These are phyloP conservation scores for Prunus fruticosa DNA, from an alignment of 306 rosid species.

Conservation along the genomic window DNA sequence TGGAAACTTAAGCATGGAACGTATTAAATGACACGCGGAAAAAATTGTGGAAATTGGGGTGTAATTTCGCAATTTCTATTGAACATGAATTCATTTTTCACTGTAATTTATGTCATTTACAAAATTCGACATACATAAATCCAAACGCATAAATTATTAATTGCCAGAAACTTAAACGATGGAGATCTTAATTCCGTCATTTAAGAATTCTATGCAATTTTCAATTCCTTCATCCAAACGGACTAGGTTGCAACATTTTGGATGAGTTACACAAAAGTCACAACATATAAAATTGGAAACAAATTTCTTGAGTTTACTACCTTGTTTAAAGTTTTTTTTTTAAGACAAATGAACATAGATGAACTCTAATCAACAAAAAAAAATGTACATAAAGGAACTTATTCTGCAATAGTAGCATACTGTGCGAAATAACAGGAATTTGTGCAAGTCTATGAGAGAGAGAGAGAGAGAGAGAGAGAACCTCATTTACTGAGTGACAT, in stretches of 20 bases:
- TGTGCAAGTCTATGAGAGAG: background rate
- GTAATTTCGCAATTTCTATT: no score
- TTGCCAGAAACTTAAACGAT: no score
- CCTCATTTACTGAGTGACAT: conserved; percentile 92
- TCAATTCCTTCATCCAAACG: no score
- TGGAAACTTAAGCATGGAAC: no score
- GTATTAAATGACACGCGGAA: no score
- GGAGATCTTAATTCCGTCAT: no score
- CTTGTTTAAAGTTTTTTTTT: background rate
- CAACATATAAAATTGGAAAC: conserved; percentile 1
- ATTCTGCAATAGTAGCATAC: background rate
- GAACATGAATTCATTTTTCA: no score
- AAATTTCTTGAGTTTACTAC: background rate
- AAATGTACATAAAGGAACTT: background rate
- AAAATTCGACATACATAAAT: no score
- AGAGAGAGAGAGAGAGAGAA: conserved; percentile 35
- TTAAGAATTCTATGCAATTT: no score
- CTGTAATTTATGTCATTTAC: no score
- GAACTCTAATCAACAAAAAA: background rate
- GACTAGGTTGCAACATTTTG: background rate
- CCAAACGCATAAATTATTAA: no score
- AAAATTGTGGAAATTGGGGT: no score
- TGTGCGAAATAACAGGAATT: background rate
- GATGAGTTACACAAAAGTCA: background rate
- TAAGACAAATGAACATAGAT: background rate